phyloP scores from a whole-genome alignment of 495 filamentous ascomycete genomes.

The Podospora anserina region DNA sequence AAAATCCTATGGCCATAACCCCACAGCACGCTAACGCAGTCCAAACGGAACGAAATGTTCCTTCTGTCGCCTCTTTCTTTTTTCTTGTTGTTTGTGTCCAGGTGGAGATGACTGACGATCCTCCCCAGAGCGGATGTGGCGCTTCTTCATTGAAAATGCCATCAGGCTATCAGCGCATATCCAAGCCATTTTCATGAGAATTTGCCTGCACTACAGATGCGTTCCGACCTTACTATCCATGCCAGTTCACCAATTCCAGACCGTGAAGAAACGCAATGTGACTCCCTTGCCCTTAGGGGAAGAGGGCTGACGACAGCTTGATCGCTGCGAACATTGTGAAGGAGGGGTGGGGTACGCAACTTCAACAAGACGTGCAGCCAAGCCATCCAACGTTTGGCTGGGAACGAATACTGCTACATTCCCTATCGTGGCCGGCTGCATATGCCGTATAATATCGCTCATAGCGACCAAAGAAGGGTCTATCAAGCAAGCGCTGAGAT shows the following conservation, averaged over 20 bases:
- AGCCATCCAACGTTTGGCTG: background rate
- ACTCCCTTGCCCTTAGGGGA: background rate
- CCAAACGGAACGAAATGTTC: background rate
- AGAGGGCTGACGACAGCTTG: background rate
- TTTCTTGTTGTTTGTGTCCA: background rate
- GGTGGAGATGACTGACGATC: background rate
- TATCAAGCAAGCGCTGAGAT: background rate
- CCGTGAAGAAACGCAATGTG: background rate
- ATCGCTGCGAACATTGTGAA: background rate
- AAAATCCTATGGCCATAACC: background rate
- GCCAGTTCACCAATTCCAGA: background rate
- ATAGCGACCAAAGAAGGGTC: background rate
- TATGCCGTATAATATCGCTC: background rate
- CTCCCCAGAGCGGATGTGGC: background rate
- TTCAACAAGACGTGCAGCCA: background rate
- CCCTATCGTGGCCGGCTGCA: background rate
- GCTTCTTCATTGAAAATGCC: background rate
- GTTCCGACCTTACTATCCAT: background rate
- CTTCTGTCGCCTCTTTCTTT: background rate
- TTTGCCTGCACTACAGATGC: background rate
- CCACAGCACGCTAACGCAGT: background rate
- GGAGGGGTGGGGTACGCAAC: background rate
- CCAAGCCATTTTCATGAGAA: background rate
- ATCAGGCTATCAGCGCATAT: background rate
- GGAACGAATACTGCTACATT: background rate